Base-by-base conservation (phyloP, 2,329 filamentous ascomycete genomes). In the Aspergillus glaucus region DNA sequence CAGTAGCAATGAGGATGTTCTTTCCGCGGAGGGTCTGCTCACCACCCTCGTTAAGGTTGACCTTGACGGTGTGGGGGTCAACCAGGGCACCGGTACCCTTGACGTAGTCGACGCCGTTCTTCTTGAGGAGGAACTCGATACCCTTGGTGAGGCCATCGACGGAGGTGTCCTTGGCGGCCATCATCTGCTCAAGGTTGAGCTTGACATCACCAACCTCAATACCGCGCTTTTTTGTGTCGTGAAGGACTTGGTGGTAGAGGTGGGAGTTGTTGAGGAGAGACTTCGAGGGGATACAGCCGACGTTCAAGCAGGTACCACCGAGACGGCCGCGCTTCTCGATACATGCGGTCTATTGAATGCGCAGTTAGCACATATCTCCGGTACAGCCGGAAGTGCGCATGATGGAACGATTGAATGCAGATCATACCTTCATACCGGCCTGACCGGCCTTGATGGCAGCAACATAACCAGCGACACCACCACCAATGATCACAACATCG, bases 231-330 rank as follows among this genome's bases (percentile, higher is more conserved):
- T 96, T 95, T 59, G 90, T 92, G 78, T 98, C 93, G 78, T 98
- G 92, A 53, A 94, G 82, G 67, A 96, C 87, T 75, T 91, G 87
- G 79, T 97, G 92, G 80, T 97, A 97, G 53, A 97, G 82, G 73
- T 96, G 90, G 63, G 93, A 96, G 81, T 97, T 97, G 85, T 97
- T 98, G 72, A 98, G 88, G 61, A 98, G 88, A 55, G 93, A 96
- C 77, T 98, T 98, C 58, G 93, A 98, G 59, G 93, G 93, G 69
- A 98, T 98, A 77, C 93, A 98, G 76, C 93, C 93, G 67, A 98
- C 93, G 72, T 98, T 98, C 66, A 98, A 78, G 79, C 93, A 98
- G 65, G 93, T 98, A 70, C 93, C 93, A 65, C 93, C 93, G 63
- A 98, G 85, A 52, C 83, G 80, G 61, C 93, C 93, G 69, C 93